These are phyloP conservation scores for Pseudotulostoma volvatum DNA, from an alignment of 495 filamentous ascomycete species.

Conservation along the genomic window DNA sequence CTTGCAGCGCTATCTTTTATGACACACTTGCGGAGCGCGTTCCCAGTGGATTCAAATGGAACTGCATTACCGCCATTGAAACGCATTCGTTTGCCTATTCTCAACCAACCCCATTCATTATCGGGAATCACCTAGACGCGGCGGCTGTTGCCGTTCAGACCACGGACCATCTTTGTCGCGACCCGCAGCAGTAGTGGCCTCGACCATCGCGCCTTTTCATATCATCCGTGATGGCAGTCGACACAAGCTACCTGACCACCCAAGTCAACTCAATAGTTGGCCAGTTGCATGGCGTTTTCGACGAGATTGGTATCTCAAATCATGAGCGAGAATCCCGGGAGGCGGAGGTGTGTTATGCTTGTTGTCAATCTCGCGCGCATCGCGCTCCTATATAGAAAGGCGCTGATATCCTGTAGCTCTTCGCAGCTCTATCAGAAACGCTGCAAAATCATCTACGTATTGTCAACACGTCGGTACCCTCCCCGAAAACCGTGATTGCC, in stretches of 20 bases:
- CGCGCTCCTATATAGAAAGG: not conserved
- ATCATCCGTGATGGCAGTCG: slow-evolving; percentile 53
- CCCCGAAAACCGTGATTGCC: not conserved
- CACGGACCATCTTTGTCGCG: too few relatives aligned
- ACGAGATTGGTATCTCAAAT: slow-evolving; percentile 81
- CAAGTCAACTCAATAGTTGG: slow-evolving; percentile 85
- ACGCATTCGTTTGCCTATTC: too few relatives aligned
- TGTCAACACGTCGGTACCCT: slow-evolving; percentile 44
- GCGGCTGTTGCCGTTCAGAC: too few relatives aligned
- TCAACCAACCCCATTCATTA: too few relatives aligned
- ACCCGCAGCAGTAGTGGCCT: too few relatives aligned
- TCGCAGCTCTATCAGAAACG: slow-evolving; percentile 72
- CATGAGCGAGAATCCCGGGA: slow-evolving; percentile 84
- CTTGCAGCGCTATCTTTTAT: too few relatives aligned
- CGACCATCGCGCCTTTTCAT: too few relatives aligned
- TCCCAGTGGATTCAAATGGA: too few relatives aligned
- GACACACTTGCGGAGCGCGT: too few relatives aligned
- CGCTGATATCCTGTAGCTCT: slow-evolving; percentile 41
- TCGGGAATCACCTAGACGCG: too few relatives aligned
- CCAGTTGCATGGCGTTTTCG: slow-evolving; percentile 83
- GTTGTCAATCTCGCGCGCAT: not conserved
- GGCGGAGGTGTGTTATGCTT: slow-evolving; percentile 47
- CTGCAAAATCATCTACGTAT: slow-evolving; percentile 66
- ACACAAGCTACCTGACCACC: slow-evolving; percentile 78
- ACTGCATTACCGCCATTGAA: too few relatives aligned